These are phyloP conservation scores for Phytophthora boehmeriae DNA, from an alignment of 352 stramenopile species.

Conservation along the genomic window DNA sequence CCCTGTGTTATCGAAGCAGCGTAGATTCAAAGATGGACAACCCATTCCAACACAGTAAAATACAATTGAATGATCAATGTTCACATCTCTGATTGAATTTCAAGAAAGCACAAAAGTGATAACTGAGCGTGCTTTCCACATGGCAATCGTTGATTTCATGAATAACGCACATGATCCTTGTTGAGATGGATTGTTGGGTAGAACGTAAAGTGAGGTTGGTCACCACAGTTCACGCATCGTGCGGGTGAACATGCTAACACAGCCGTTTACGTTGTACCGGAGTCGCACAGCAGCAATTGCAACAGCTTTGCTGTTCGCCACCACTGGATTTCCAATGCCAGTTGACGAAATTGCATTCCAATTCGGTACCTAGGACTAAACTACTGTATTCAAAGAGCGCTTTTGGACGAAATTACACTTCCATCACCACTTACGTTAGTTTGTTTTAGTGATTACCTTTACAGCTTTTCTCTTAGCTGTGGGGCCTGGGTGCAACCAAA, in stretches of 20 bases:
- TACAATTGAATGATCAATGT: no score
- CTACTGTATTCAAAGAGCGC: no score
- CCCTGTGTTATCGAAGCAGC: no score
- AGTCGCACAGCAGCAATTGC: neutral
- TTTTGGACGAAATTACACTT: no score
- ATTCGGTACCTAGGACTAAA: no score
- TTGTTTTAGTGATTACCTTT: slow-evolving; percentile 19
- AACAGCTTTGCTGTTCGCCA: neutral
- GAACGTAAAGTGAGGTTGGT: slow-evolving; percentile 15
- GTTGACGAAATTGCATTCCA: neutral
- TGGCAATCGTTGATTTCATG: no score
- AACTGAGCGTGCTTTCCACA: no score
- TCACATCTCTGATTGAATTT: no score
- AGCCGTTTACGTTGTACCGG: slow-evolving; percentile 18
- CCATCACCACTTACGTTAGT: neutral
- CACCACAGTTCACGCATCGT: no score
- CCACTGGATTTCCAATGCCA: neutral
- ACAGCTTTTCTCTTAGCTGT: slow-evolving; percentile 2
- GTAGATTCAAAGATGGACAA: slow-evolving; percentile 5
- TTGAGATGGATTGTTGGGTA: neutral
- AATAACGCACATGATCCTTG: slow-evolving; percentile 14
- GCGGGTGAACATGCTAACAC: slow-evolving; percentile 8
- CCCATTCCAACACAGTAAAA: no score
- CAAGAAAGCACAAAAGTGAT: no score
- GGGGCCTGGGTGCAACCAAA: slow-evolving; percentile 54